phyloP scores from a whole-genome alignment of 2,329 filamentous ascomycete species.

The Neurospora crassa region DNA sequence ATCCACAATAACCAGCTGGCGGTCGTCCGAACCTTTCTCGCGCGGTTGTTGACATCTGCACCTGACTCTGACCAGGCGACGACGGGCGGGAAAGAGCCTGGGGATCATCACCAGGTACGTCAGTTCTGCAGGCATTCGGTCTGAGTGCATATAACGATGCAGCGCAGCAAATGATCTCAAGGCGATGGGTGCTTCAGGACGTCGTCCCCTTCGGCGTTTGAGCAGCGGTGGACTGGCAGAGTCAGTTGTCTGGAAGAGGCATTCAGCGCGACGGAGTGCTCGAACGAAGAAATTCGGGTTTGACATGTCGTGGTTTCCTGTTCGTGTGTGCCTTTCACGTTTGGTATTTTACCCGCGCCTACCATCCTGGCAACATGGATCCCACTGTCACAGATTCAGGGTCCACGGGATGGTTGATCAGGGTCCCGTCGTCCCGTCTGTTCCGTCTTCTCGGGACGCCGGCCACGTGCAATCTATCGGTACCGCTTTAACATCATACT shows the following conservation, averaged over 20 bases:
- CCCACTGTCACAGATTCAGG: neutral
- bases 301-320: neutral
- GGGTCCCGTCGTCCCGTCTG: neutral
- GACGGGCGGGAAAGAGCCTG: neutral
- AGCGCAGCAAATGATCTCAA: neutral
- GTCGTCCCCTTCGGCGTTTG: neutral
- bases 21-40: neutral
- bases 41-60: neutral
- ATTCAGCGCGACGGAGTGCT: neutral
- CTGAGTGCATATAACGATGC: neutral
- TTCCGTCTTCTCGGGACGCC: neutral
- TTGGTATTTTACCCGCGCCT: no score
- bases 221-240: neutral
- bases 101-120: neutral
- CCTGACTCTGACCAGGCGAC: neutral
- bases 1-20: neutral
- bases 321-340: no score
- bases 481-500: neutral
- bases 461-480: neutral
- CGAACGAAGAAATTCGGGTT: neutral
- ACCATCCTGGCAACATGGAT: neutral
- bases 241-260: neutral
- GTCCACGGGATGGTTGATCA: neutral
- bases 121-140: neutral
- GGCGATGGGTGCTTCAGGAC: neutral